Conservation (phyloP, 306 rosid species). For the Fragaria ananassa region DNA sequence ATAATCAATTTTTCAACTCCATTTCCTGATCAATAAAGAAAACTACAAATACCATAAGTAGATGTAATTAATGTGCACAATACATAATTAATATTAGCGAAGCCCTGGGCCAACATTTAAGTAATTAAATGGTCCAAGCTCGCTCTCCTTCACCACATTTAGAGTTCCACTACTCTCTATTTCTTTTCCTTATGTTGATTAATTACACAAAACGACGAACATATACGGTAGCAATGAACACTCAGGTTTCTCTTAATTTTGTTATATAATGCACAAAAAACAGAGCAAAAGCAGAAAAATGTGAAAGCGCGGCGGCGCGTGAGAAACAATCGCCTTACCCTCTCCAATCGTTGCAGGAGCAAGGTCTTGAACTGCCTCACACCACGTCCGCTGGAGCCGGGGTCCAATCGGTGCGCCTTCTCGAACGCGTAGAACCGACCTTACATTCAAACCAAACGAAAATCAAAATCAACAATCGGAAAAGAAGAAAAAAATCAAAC, state of each 20-base stretch:
- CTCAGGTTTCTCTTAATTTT: background rate
- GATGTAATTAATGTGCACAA: background rate
- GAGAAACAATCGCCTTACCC: slow-evolving; percentile 43
- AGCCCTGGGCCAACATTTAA: background rate
- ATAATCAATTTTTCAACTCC: background rate
- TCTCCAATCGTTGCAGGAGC: slow-evolving; percentile 74
- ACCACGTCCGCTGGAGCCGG: slow-evolving; percentile 87
- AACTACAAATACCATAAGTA: background rate
- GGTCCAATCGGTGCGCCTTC: slow-evolving; percentile 95
- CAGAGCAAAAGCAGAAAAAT: background rate
- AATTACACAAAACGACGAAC: background rate
- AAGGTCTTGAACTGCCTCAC: slow-evolving; percentile 92
- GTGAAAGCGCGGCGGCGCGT: background rate
- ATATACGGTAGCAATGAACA: background rate
- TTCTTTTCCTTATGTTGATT: background rate
- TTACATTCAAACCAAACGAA: slow-evolving; percentile 13
- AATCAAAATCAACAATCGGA: background rate
- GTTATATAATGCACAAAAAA: background rate
- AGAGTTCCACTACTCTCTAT: background rate
- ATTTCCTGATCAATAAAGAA: background rate
- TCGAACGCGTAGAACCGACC: slow-evolving; percentile 97
- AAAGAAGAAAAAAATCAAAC: background rate
- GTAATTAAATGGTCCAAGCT: background rate
- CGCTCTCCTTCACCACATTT: background rate
- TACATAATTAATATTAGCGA: background rate